Evolutionary conservation across 108 stramenopile genomes (phyloP).

Genomic region (Nannochloropsis salina): DNA sequence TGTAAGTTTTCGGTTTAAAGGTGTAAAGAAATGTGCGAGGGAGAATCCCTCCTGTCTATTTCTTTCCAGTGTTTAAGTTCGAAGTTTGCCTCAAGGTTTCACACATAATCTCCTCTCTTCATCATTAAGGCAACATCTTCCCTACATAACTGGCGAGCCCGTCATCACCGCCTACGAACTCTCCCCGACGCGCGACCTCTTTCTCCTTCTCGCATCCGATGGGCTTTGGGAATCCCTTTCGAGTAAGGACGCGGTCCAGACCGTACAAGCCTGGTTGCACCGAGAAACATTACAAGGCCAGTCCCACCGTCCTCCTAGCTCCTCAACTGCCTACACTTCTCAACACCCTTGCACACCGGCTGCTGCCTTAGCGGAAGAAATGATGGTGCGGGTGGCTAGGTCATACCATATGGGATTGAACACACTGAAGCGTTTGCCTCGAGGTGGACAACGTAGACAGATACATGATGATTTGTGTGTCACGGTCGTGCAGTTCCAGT

Average conservation of each 20-base stretch:
- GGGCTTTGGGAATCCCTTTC: slow-evolving; percentile 45
- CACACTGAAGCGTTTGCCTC: slow-evolving; percentile 31
- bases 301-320: not conserved
- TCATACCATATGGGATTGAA: slow-evolving; percentile 36
- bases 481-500: slow-evolving; percentile 37
- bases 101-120: not conserved
- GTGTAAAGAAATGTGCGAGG: not conserved
- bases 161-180: slow-evolving; percentile 32
- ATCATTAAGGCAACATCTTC: slow-evolving; percentile 29
- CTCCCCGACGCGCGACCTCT: slow-evolving; percentile 28
- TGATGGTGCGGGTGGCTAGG: slow-evolving; percentile 40
- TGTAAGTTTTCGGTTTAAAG: not conserved
- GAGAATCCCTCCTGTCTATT: not conserved
- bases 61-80: not conserved
- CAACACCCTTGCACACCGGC: not conserved
- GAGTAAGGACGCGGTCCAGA: slow-evolving; percentile 30
- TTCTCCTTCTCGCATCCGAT: slow-evolving; percentile 46
- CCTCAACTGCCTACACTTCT: not conserved
- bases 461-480: slow-evolving; percentile 48
- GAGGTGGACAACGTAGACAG: slow-evolving; percentile 33
- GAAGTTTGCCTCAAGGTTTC: not conserved
- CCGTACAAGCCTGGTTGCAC: not conserved
- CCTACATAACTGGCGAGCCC: slow-evolving; percentile 47
- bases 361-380: not conserved
- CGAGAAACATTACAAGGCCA: not conserved